Conservation (phyloP, 257 asterid species). For the Salvia rosmarinus region DNA sequence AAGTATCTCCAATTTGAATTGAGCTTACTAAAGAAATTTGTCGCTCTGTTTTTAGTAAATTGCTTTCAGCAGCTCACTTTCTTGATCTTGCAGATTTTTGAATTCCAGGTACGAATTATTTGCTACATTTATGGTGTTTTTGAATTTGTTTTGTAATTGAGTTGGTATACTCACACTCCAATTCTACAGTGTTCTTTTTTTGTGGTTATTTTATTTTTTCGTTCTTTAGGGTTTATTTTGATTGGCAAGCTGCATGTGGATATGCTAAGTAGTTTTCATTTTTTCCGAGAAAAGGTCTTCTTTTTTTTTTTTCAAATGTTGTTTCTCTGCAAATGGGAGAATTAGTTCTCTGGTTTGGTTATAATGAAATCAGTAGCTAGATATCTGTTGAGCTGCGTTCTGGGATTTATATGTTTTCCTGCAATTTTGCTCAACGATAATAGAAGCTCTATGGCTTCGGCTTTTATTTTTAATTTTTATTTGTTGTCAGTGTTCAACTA, state of each 20-base stretch:
- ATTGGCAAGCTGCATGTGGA: constrained; percentile 30
- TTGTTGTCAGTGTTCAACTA: neutral
- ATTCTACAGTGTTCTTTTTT: constrained; percentile 24
- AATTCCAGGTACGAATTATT: constrained; percentile 40
- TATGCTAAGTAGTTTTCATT: constrained; percentile 24
- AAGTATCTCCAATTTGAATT: constrained; percentile 18
- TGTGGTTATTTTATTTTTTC: constrained; percentile 17
- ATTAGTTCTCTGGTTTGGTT: constrained; percentile 5
- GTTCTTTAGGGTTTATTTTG: constrained; percentile 50
- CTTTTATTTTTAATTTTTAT: neutral
- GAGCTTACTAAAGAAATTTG: constrained; percentile 28
- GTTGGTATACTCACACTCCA: neutral
- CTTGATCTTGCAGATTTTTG: constrained; percentile 33
- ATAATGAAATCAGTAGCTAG: neutral
- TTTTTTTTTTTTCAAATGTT: neutral
- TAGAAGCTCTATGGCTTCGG: neutral
- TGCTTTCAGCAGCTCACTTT: constrained; percentile 34
- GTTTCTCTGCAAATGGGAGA: neutral
- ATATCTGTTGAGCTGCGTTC: constrained; percentile 19
- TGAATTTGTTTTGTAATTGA: constrained; percentile 26
- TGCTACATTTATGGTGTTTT: constrained; percentile 16
- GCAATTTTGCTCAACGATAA: constrained; percentile 8
- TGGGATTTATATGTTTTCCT: neutral
- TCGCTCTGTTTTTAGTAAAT: constrained; percentile 28
- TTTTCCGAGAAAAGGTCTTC: neutral